Evolutionary conservation across 2,329 filamentous ascomycete species (phyloP), one percentile per base, ranked within the genome.

Genomic region (Aspergillus sp.): DNA sequence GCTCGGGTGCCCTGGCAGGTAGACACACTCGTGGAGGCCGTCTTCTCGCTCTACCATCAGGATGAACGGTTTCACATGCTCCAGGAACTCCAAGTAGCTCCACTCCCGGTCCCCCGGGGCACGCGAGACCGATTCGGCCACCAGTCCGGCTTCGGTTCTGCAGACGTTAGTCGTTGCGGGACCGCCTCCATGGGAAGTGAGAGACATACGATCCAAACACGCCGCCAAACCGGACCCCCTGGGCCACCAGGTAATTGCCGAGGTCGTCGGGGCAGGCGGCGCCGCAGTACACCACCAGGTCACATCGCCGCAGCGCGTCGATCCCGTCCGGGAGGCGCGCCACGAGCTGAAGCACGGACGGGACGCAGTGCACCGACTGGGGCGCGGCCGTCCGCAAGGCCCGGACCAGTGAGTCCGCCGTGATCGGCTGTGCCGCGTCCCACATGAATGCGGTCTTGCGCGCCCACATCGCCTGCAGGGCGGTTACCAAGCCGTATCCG

Each of bases 81-180:
- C 65, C 38, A 71, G 75, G 17, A 72, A 71, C 9, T 66, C 60
- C 43, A 77, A 52, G 53, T 76, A 77, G 21, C 72, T 68, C 74
- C 75, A 77, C 11, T 68, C 61, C 19, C 71, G 66, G 44, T 75
- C 71, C 2, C 57, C 64, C 2, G 62, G 63, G 3, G 69, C 67
- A 9, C 73, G 70, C 4, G 66, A 60, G 34, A 75, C 68, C 2
- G 74, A 76, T 47, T 75, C 72, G 10, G 71, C 72, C 3, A 74
- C 66, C 7, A 75, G 67, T 3, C 75, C 75, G 7, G 73, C 71
- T 54, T 77, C 74, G 4, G 74, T 76, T 46, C 73, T 75, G 25
- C 1, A 0, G 29, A 19, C 34, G 60, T 63, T 38, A 58, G 43
- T 14, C 23, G 23, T n/a, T 14, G 13, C 6, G 20, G 13, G 3